Conservation (phyloP, 768 basidiomycete species). For the Kockovaella imperatae region DNA sequence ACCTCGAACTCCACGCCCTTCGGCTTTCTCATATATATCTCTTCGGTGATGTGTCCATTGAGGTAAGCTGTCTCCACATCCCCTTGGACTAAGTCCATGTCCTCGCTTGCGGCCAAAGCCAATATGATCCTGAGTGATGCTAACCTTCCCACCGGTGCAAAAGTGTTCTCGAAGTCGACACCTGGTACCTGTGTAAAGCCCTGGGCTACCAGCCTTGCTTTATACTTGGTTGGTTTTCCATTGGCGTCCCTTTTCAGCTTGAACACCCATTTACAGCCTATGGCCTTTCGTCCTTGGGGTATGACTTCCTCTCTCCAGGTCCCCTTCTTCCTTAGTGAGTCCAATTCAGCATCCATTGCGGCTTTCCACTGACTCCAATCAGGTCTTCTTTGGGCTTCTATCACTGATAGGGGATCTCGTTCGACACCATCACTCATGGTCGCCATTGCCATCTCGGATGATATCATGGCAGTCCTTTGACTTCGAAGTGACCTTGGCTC, state of each 20-base stretch:
- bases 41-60: slow-evolving; percentile 7
- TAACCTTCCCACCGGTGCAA: slow-evolving; percentile 1
- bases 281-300: slow-evolving; percentile 39
- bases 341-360: slow-evolving; percentile 34
- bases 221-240: background rate
- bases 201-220: background rate
- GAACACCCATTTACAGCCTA: slow-evolving; percentile 51
- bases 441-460: background rate
- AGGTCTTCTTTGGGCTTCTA: slow-evolving; percentile 19
- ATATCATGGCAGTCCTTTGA: no score
- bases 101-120: slow-evolving; percentile 3
- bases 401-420: slow-evolving; percentile 8
- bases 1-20: no score
- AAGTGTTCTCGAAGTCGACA: slow-evolving; percentile 1
- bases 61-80: slow-evolving; percentile 12
- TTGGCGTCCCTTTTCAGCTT: slow-evolving; percentile 10
- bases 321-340: slow-evolving; percentile 28
- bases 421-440: no score
- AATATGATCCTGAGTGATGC: slow-evolving; percentile 8
- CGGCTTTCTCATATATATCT: no score
- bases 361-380: slow-evolving; percentile 22
- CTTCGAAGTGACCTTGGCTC: no score
- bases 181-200: background rate
- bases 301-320: slow-evolving; percentile 42
- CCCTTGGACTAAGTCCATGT: slow-evolving; percentile 5